A percentile compares a stretch with the other conserved stretches of the same genome.
Evolutionary conservation across 345 rosid genomes (phyloP).

Genomic region (Gossypium mustelinum): DNA sequence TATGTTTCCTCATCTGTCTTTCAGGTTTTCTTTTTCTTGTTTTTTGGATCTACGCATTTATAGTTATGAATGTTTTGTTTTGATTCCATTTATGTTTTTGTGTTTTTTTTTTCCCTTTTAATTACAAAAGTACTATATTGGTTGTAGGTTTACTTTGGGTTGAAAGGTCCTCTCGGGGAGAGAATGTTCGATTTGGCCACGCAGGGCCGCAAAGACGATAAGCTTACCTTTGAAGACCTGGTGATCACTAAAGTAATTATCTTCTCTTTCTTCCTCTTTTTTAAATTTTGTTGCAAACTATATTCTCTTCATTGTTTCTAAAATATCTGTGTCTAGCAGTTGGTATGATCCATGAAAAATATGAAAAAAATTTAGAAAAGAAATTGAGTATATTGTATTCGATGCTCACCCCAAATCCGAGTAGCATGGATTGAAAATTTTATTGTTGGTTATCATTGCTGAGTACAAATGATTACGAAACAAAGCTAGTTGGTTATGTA

Average conservation of each 20-base stretch:
- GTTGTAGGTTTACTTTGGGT: conserved; percentile 52
- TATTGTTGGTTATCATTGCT: neutral
- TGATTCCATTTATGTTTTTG: conserved; percentile 3
- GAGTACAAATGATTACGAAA: neutral
- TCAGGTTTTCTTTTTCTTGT: conserved; percentile 37
- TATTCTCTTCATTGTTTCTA: too few species aligned
- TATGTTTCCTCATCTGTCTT: conserved; percentile 50
- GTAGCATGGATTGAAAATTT: neutral
- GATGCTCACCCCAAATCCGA: neutral
- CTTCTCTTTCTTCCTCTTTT: neutral
- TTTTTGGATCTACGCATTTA: conserved; percentile 7
- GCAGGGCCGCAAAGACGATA: conserved; percentile 54
- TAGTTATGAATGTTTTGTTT: conserved; percentile 1
- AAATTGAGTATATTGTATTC: neutral
- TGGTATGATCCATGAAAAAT: neutral
- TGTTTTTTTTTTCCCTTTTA: neutral
- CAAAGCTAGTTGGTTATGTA: neutral
- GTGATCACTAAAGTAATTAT: conserved; percentile 73
- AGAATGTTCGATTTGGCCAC: conserved; percentile 63
- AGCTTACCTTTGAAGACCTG: conserved; percentile 64
- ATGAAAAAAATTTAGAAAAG: neutral
- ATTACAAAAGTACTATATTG: neutral
- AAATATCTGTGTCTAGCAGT: too few species aligned
- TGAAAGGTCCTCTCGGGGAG: conserved; percentile 57
- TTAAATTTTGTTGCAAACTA: neutral